A percentile compares a stretch with the other conserved stretches of the same genome.
Conservation (phyloP, 2,329 filamentous ascomycete genomes). For the Aureobasidium leucospermi region DNA sequence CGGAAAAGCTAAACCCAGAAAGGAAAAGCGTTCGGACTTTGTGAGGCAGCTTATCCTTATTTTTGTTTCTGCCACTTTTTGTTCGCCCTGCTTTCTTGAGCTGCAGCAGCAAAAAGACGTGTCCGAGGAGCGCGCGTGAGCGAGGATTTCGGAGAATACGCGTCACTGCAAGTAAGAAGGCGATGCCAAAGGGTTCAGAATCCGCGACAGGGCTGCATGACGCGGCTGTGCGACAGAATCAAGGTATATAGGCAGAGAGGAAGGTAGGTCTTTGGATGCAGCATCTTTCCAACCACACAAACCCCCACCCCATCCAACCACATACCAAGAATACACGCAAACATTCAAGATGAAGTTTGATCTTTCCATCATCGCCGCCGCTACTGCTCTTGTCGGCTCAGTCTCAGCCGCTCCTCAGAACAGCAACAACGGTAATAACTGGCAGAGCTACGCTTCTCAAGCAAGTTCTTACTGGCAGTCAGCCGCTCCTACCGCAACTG, state of each 20-base stretch:
- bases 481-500: conserved; percentile 19
- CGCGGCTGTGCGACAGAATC: conserved; percentile 8
- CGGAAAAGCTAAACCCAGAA: background rate
- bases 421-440: conserved; percentile 10
- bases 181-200: background rate
- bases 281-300: background rate
- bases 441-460: conserved; percentile 12
- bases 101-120: background rate
- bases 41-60: conserved; percentile 9
- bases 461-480: conserved; percentile 13
- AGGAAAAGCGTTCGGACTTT: conserved; percentile 12
- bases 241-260: conserved; percentile 12
- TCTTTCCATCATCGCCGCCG: conserved; percentile 5
- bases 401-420: conserved; percentile 5
- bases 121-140: conserved; percentile 1
- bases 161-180: background rate
- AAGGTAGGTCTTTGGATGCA: background rate
- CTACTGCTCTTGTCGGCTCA: conserved; percentile 7
- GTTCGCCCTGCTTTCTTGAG: background rate
- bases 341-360: conserved; percentile 8
- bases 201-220: conserved; percentile 1
- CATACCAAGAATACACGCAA: background rate
- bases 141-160: conserved; percentile 9
- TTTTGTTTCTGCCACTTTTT: background rate
- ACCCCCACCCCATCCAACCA: background rate